Evolutionary conservation across 352 stramenopile species (phyloP).

Genomic region (Blastocystis sp.): DNA sequence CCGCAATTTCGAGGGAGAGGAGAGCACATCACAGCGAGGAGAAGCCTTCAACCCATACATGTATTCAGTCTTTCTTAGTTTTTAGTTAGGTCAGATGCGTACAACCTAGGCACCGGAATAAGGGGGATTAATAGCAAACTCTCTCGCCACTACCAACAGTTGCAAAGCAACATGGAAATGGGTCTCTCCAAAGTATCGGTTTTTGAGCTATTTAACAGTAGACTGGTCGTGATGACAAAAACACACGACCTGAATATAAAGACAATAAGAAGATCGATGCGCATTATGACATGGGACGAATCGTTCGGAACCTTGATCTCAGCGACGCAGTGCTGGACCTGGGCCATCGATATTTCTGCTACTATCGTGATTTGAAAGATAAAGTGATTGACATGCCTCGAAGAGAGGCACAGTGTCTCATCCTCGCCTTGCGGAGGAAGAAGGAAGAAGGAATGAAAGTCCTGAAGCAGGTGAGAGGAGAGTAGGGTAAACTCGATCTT

Average conservation of each 20-base stretch:
- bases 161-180: constrained; percentile 40
- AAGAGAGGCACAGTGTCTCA: constrained; percentile 48
- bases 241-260: constrained; percentile 51
- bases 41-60: constrained; percentile 9
- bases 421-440: constrained; percentile 31
- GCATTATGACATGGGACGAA: constrained; percentile 22
- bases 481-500: background rate
- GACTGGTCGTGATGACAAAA: constrained; percentile 36
- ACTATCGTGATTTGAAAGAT: constrained; percentile 19
- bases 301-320: background rate
- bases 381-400: constrained; percentile 52
- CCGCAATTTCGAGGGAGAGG: constrained; percentile 43
- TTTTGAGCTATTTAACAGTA: background rate
- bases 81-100: constrained; percentile 11
- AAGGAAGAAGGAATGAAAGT: background rate
- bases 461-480: background rate
- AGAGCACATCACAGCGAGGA: constrained; percentile 20
- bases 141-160: background rate
- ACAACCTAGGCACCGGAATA: constrained; percentile 1
- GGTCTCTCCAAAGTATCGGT: constrained; percentile 1
- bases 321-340: constrained; percentile 32
- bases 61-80: background rate
- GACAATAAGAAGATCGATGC: constrained; percentile 43
- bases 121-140: background rate
- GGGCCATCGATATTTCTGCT: constrained; percentile 39